Evolutionary conservation across 169 alveolate genomes (phyloP).

Genomic region (Hepatocystis sp.): DNA sequence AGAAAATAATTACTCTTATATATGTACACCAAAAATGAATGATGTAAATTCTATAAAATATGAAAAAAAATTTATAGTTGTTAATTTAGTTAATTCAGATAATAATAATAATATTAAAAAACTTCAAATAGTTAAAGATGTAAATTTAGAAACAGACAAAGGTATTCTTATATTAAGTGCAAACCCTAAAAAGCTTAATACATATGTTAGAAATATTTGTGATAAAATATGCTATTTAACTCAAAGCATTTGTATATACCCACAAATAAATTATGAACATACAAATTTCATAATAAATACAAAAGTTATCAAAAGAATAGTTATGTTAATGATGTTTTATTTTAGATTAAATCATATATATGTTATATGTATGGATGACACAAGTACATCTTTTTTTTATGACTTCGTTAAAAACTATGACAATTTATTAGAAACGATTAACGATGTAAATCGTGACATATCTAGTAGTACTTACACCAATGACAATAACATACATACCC

Average conservation of each 20-base stretch:
- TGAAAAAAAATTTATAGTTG: constrained; percentile 26
- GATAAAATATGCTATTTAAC: constrained; percentile 61
- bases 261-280: constrained; percentile 22
- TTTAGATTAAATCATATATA: constrained; percentile 35
- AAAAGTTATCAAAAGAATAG: constrained; percentile 15
- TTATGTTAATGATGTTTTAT: constrained; percentile 49
- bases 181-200: constrained; percentile 29
- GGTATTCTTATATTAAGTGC: constrained; percentile 55
- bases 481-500: not conserved
- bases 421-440: no score
- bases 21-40: constrained; percentile 33
- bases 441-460: no score
- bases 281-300: not conserved
- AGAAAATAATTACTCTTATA: constrained; percentile 13
- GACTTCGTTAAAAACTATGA: constrained; percentile 28
- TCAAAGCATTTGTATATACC: constrained; percentile 52
- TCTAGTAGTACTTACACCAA: constrained; percentile 1
- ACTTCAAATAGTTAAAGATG: constrained; percentile 9
- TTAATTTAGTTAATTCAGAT: constrained; percentile 15
- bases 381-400: constrained; percentile 45
- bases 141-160: constrained; percentile 55
- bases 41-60: constrained; percentile 33
- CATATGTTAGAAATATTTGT: constrained; percentile 60
- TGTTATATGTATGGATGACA: constrained; percentile 52
- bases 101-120: constrained; percentile 24